Base-by-base conservation (phyloP, 2,329 filamentous ascomycete species). In the Pestalotiopsis sp. region DNA sequence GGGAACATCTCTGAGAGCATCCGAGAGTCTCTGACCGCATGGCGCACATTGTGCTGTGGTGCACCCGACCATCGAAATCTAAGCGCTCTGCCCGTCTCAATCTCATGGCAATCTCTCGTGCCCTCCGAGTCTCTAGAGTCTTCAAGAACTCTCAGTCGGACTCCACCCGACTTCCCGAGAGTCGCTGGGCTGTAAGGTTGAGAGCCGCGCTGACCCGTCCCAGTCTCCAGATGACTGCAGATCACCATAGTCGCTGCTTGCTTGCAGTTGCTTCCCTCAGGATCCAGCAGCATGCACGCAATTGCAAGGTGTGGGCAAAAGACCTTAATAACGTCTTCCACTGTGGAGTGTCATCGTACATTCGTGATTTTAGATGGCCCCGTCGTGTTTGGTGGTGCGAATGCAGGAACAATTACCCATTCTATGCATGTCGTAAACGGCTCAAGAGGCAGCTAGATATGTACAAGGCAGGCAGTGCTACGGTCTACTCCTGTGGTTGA, bases 31-130 rank as follows among this genome's bases (percentile, higher is more conserved):
- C 45, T 52, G 45, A 52, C 45, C 45, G 59, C 36, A 62, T 20
- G 31, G 59, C 38, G 25, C 31, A 62, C 58, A 61, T 61, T 61
- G 56, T 25, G 52, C 11, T 58, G 57, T 27, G 23, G 12, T 13
- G 14, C 57, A 27, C 27, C 57, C 57, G 23, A 27, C 12, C 25
- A 59, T 36, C 23, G 23, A 27, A 14, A 36, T 36, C 59, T 62
- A 62, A 62, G 59, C 59, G 59, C 59, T 62, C 27, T 62, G 59
- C 38, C 25, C 59, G 38, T 39, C 59, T 36, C 17, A n/a, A 39
- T 62, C 31, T 62, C 27, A 36, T 52, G 45, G 45, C 45, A 52
- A 23, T 52, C 20, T 52, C 20, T 38, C 27, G 59, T 6, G 14
- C 31, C 27, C 25, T 36, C 59, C 7, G 31, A 17, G 12, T 39